A percentile compares a stretch with the other conserved stretches of the same genome.
phyloP scores from a whole-genome alignment of 805 yeast genomes.

The Grigorovia jiainica region DNA sequence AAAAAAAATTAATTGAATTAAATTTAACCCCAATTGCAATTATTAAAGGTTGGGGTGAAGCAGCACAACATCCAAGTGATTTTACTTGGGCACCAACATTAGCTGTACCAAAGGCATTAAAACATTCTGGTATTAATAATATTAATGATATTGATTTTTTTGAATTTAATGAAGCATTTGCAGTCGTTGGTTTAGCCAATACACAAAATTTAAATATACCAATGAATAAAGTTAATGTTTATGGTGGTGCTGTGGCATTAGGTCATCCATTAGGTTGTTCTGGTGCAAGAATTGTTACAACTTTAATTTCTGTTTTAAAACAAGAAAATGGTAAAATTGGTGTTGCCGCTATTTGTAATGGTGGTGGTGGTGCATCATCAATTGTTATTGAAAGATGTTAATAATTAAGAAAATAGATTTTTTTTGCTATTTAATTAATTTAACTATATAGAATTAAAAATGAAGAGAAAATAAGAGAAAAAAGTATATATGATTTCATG shows the following conservation, averaged over 20 bases:
- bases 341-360: constrained; percentile 94
- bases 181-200: constrained; percentile 92
- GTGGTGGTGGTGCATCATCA: constrained; percentile 99
- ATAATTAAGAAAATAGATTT: no score
- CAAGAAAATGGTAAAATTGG: constrained; percentile 89
- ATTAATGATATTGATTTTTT: constrained; percentile 71
- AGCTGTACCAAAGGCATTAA: constrained; percentile 92
- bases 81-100: constrained; percentile 94
- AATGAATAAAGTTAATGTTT: constrained; percentile 61
- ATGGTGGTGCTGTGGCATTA: constrained; percentile 94
- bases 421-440: no score
- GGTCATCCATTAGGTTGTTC: constrained; percentile 95
- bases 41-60: constrained; percentile 95
- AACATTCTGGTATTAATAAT: constrained; percentile 60
- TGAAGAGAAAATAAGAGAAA: not conserved
- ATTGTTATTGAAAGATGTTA: constrained; percentile 66
- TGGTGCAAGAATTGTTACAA: constrained; percentile 90
- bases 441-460: not conserved
- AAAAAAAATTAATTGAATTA: constrained; percentile 72
- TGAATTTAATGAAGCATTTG: constrained; percentile 96
- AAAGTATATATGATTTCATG: not conserved
- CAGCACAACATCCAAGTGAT: constrained; percentile 89
- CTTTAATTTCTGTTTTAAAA: constrained; percentile 65
- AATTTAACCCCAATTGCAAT: constrained; percentile 83
- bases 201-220: constrained; percentile 54